A percentile compares a stretch with the other conserved stretches of the same genome.
These are phyloP conservation scores for Panicum miliaceum DNA, from an alignment of 176 grass and related monocot species.

Conservation along the genomic window DNA sequence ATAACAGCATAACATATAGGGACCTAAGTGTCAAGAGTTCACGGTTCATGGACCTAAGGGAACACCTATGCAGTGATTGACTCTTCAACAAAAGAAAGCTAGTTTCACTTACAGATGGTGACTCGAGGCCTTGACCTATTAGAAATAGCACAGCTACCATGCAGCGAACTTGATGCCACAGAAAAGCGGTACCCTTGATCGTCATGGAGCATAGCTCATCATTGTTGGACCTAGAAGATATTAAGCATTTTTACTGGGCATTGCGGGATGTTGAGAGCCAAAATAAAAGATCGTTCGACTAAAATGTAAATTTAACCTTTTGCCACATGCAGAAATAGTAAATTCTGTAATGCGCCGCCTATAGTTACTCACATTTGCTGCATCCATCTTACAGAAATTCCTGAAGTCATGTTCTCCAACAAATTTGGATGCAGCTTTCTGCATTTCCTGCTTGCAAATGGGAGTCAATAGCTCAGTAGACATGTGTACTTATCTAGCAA, in stretches of 20 bases:
- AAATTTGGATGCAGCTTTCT: conserved; percentile 74
- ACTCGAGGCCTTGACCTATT: conserved; percentile 80
- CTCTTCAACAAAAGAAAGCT: conserved; percentile 25
- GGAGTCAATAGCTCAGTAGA: background rate
- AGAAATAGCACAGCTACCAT: conserved; percentile 96
- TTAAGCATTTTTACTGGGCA: background rate
- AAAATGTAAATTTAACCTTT: conserved; percentile 60
- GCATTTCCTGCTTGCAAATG: conserved; percentile 75
- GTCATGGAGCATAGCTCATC: conserved; percentile 85
- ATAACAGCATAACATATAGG: background rate
- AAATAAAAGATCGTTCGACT: conserved; percentile 17
- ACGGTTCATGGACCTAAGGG: conserved; percentile 7
- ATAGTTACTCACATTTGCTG: conserved; percentile 89
- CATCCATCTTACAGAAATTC: conserved; percentile 99
- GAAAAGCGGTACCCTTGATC: conserved; percentile 89
- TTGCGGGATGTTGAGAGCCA: conserved; percentile 23
- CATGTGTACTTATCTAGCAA: background rate
- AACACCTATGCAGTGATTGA: conserved; percentile 14
- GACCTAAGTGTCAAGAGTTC: background rate
- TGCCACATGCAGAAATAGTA: conserved; percentile 68
- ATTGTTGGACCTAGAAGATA: conserved; percentile 59
- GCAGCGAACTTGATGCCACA: conserved; percentile 99
- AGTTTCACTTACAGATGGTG: conserved; percentile 76
- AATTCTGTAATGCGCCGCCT: conserved; percentile 75
- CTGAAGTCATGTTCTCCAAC: conserved; percentile 92